These are phyloP conservation scores for Flaveria ramosissima DNA, from an alignment of 129 eudicot genomes.

Conservation along the genomic window DNA sequence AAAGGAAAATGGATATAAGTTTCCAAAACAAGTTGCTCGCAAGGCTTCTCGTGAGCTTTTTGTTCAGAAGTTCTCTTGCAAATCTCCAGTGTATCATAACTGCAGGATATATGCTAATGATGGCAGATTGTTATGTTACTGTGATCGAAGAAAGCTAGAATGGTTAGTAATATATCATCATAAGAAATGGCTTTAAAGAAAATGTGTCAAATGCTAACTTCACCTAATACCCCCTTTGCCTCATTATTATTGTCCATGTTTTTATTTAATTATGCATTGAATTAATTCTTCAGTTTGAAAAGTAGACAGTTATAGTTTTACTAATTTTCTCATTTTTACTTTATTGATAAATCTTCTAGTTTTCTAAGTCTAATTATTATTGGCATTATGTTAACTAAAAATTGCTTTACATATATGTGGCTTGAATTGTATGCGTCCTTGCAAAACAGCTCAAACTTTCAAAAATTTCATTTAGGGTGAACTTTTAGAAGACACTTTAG, in stretches of 20 bases:
- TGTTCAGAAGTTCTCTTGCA: conserved; percentile 94
- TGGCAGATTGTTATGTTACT: conserved; percentile 82
- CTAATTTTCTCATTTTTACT: background rate
- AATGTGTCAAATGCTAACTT: background rate
- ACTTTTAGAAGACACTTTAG: background rate
- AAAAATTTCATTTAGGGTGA: background rate
- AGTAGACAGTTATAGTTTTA: background rate
- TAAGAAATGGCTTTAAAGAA: background rate
- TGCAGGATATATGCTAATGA: conserved; percentile 97
- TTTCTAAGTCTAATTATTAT: background rate
- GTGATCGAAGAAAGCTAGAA: conserved; percentile 91
- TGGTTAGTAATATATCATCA: conserved; percentile 57
- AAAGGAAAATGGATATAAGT: conserved; percentile 48
- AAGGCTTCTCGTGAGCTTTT: conserved; percentile 83
- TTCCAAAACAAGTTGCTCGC: conserved; percentile 54
- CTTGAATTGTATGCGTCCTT: background rate
- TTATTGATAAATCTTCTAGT: background rate
- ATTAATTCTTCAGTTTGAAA: background rate
- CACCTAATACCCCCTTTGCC: background rate
- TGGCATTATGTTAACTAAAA: background rate
- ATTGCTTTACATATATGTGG: background rate
- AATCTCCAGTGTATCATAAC: conserved; percentile 88
- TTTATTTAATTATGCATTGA: background rate
- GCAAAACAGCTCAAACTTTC: background rate
- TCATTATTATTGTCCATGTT: background rate